Evolutionary conservation across 1,139 yeast species (phyloP), one percentile per base, ranked within the genome.

Genomic region (Geotrichum carabidarum): DNA sequence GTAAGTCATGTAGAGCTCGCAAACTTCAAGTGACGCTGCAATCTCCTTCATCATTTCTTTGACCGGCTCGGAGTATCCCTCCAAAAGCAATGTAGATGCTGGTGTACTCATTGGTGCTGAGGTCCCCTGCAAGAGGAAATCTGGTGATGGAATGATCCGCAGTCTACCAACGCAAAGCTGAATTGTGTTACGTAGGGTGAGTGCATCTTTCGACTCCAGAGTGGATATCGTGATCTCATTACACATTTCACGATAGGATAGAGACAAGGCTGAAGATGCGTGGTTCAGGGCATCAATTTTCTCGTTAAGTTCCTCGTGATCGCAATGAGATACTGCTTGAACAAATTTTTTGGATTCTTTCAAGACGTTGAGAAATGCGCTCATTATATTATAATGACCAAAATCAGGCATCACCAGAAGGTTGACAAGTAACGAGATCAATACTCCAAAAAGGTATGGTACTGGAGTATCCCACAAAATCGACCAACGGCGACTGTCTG

Each of bases 381-480:
- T 40, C 54, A 60, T 50, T 9, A 65, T 54, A 9, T 58, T 44
- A 7, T 64, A 57, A 52, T 74, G 73, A 8, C 79, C 78, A 46
- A 69, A 61, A 44, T 71, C 74, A 1, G 82, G 81, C 50, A 68
- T 67, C 12, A 76, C 58, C 1, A 65, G 2, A 4, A 71, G 44
- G 50, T 75, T 74, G 1, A 74, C 68, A 1, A 68, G 45, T 9
- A 76, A 56, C 0, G 79, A 68, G 1, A 76, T 52, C n/a, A 72
- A 48, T 2, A 75, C 57, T 0, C 81, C 81, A 61, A 77, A 72
- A 0, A 73, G 56, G 57, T 73, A 76, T 0, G 81, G 78, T 4
- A 77, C 68, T 2, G 73, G 74, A 57, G 76, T 71, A 43, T 77
- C 71, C 75, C 79, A 74, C 37, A 67, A 67, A 56, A 62, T 59